phyloP scores from a whole-genome alignment of 2,329 filamentous ascomycete species.

The Stachybotrys chlorohalonatus region DNA sequence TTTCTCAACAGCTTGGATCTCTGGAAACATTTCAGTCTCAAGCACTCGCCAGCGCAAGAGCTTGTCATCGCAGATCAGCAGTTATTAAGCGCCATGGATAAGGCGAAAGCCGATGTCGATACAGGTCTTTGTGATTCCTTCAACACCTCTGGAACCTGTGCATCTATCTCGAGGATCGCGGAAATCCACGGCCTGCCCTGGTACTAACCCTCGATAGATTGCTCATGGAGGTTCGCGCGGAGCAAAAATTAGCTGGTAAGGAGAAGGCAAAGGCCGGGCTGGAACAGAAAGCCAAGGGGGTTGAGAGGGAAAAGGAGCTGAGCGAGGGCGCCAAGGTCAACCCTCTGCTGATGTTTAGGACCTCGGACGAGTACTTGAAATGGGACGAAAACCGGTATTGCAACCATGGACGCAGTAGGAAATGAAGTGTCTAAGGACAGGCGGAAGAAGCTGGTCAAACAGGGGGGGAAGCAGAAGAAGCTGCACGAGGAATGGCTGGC shows the following conservation, averaged over 20 bases:
- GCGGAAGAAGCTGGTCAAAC: background rate
- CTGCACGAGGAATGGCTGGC: too few species aligned
- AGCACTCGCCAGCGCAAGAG: too few species aligned
- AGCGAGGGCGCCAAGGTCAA: conserved; percentile 36
- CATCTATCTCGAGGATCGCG: conserved; percentile 71
- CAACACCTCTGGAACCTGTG: conserved; percentile 65
- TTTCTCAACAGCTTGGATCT: too few species aligned
- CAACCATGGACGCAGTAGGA: conserved; percentile 53
- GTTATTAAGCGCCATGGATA: too few species aligned
- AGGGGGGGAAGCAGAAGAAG: too few species aligned
- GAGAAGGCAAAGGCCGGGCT: conserved; percentile 35
- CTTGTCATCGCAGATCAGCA: too few species aligned
- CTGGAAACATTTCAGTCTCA: too few species aligned
- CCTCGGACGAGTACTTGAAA: conserved; percentile 44
- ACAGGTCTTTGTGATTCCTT: too few species aligned
- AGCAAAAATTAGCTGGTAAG: conserved; percentile 41
- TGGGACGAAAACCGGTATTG: conserved; percentile 68
- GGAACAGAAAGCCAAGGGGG: conserved; percentile 31
- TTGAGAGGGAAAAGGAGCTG: conserved; percentile 31
- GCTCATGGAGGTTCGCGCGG: conserved; percentile 37
- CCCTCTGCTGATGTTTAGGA: conserved; percentile 37
- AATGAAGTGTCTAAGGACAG: conserved; percentile 28
- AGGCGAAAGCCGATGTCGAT: too few species aligned
- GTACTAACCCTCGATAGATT: conserved; percentile 43
- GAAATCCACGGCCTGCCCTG: conserved; percentile 18